A percentile compares a stretch with the other conserved stretches of the same genome.
phyloP scores from a whole-genome alignment of 2,329 filamentous ascomycete species.

The Rutstroemia sp. region DNA sequence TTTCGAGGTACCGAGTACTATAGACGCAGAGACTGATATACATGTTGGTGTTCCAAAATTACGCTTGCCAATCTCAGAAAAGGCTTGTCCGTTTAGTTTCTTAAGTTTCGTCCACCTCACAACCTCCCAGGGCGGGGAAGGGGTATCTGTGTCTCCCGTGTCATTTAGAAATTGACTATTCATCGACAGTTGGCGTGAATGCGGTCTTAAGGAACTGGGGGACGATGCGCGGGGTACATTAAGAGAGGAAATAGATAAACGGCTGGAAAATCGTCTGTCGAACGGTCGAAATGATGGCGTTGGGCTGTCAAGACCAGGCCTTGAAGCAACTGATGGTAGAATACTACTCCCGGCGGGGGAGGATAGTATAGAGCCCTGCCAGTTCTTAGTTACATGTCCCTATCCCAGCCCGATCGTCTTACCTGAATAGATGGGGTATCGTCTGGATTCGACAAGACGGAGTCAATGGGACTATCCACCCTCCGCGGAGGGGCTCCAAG shows the following conservation, averaged over 20 bases:
- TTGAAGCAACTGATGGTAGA: conserved; percentile 60
- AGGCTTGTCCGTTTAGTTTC: conserved; percentile 82
- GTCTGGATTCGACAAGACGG: conserved; percentile 66
- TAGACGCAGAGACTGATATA: conserved; percentile 77
- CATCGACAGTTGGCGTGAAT: conserved; percentile 75
- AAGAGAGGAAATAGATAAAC: conserved; percentile 55
- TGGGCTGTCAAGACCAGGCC: conserved; percentile 58
- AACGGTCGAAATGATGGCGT: conserved; percentile 86
- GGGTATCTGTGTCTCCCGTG: conserved; percentile 58
- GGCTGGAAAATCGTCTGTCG: conserved; percentile 87
- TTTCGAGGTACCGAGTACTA: conserved; percentile 88
- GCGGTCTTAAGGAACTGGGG: conserved; percentile 59
- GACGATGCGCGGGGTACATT: conserved; percentile 63
- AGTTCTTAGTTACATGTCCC: conserved; percentile 8
- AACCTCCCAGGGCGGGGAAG: conserved; percentile 88
- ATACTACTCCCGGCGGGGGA: conserved; percentile 71
- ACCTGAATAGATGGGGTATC: conserved; percentile 81
- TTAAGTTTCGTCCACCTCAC: conserved; percentile 91
- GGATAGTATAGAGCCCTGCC: conserved; percentile 52
- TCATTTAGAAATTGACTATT: conserved; percentile 61
- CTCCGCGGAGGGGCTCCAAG: conserved; percentile 45
- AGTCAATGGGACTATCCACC: conserved; percentile 61
- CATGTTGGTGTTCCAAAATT: conserved; percentile 91
- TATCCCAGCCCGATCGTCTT: conserved; percentile 23
- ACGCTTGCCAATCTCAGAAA: conserved; percentile 85